Percentiles rank a stretch among this genome's conserved stretches.
Conservation (phyloP, 371 early-diverging fungal species). For the Mucor irregularis region DNA sequence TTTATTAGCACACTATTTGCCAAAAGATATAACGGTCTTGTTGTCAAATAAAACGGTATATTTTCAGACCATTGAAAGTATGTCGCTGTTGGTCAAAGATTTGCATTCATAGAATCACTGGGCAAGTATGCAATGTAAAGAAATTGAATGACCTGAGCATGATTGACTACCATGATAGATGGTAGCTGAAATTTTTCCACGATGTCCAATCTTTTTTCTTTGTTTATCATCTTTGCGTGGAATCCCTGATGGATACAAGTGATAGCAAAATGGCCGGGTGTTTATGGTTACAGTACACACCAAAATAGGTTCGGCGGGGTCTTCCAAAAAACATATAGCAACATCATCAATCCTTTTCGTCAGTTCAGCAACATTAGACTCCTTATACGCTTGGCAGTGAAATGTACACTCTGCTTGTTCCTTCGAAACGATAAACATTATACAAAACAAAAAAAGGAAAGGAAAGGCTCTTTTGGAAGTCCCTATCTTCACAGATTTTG, state of each 20-base stretch:
- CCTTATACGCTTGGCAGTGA: conserved; percentile 21
- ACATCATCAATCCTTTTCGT: conserved; percentile 19
- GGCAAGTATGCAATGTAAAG: conserved; percentile 16
- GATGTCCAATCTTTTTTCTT: conserved; percentile 19
- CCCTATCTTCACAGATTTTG: no score
- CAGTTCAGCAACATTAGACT: conserved; percentile 20
- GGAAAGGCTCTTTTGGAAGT: no score
- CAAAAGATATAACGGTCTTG: conserved; percentile 12
- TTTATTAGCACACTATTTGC: conserved; percentile 20
- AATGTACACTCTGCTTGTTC: conserved; percentile 21
- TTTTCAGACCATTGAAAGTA: conserved; percentile 23
- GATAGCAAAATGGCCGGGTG: conserved; percentile 20
- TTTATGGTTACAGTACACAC: conserved; percentile 16
- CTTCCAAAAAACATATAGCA: conserved; percentile 20
- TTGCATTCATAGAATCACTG: conserved; percentile 22
- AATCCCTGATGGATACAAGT: conserved; percentile 21
- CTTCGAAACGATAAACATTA: conserved; percentile 16
- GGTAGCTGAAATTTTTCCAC: conserved; percentile 14
- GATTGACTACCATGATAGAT: conserved; percentile 14
- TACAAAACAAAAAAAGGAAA: conserved; percentile 14
- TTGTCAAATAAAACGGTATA: conserved; percentile 22
- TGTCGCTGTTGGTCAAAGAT: conserved; percentile 21
- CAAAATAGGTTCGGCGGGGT: conserved; percentile 16
- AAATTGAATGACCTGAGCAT: conserved; percentile 24
- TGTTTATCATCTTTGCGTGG: conserved; percentile 19